Evolutionary conservation across 2,329 filamentous ascomycete genomes (phyloP).

Genomic region (Parascedosporium putredinis): DNA sequence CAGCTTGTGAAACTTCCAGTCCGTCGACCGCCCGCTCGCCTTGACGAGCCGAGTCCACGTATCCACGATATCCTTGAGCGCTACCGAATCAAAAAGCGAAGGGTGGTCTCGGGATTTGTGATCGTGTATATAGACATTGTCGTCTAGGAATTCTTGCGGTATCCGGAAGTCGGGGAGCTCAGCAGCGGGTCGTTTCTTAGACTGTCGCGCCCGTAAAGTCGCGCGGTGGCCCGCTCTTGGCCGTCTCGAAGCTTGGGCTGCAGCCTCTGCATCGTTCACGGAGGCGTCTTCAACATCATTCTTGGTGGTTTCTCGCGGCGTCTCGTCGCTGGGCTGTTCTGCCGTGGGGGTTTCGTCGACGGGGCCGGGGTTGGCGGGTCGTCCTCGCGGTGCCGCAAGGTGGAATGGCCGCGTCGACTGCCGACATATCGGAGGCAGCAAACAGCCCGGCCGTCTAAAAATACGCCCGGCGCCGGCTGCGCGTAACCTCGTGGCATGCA

Average conservation of each 20-base stretch:
- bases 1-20: slow-evolving; percentile 1
- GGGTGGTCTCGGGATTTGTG: slow-evolving; percentile 15
- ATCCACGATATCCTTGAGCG: background rate
- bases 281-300: slow-evolving; percentile 1
- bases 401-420: slow-evolving; percentile 13
- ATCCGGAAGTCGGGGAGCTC: slow-evolving; percentile 42
- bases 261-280: background rate
- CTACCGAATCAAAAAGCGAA: background rate
- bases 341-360: slow-evolving; percentile 12
- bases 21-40: background rate
- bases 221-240: slow-evolving; percentile 12
- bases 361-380: slow-evolving; percentile 9
- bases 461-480: slow-evolving; percentile 14
- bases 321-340: slow-evolving; percentile 11
- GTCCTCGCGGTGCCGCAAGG: slow-evolving; percentile 9
- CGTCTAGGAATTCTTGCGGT: slow-evolving; percentile 45
- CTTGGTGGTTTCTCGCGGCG: slow-evolving; percentile 9
- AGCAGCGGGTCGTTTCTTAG: slow-evolving; percentile 23
- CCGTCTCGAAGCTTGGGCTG: slow-evolving; percentile 6
- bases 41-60: slow-evolving; percentile 1
- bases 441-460: slow-evolving; percentile 9
- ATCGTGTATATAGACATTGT: slow-evolving; percentile 28
- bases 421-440: slow-evolving; percentile 1
- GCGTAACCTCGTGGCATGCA: slow-evolving; percentile 17
- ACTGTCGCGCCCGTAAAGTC: slow-evolving; percentile 21